Evolutionary conservation across 148 eudicot species (phyloP).

Genomic region (Diospyros lotus): DNA sequence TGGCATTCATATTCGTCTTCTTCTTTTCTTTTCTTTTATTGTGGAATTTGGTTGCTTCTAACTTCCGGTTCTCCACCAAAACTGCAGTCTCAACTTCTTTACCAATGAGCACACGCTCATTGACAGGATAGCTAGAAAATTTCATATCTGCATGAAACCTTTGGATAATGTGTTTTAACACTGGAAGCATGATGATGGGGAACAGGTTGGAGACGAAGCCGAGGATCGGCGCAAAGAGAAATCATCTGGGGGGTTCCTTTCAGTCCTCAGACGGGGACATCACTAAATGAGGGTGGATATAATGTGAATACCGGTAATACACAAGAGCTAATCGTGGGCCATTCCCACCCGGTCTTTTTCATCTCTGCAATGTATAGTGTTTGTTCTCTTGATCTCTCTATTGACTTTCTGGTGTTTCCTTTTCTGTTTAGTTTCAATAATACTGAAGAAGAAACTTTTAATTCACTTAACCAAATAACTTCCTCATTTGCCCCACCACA

Average conservation of each 20-base stretch:
- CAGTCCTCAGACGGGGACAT: conserved; percentile 71
- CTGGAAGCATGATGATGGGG: conserved; percentile 3
- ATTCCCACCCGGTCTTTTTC: conserved; percentile 14
- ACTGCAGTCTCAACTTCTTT: too few relatives aligned
- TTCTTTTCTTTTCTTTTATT: not conserved
- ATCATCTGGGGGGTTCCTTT: conserved; percentile 76
- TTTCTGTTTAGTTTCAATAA: too few relatives aligned
- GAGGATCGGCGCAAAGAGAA: conserved; percentile 71
- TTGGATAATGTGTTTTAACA: not conserved
- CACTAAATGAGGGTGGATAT: conserved; percentile 21
- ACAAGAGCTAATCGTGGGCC: conserved; percentile 21
- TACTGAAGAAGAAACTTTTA: not conserved
- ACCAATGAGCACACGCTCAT: too few relatives aligned
- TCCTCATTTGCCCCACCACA: not conserved
- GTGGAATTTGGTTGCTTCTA: too few relatives aligned
- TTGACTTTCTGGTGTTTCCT: not conserved
- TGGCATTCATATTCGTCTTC: too few relatives aligned
- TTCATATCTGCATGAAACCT: not conserved
- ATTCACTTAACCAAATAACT: not conserved
- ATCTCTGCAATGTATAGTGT: conserved; percentile 37
- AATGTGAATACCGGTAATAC: not conserved
- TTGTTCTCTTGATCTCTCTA: conserved; percentile 12
- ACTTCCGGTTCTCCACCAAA: too few relatives aligned
- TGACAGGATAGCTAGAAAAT: not conserved
- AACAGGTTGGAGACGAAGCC: conserved; percentile 73